These are phyloP conservation scores for Dinochytrium kinnereticum DNA, from an alignment of 371 early-diverging fungal genomes.

Conservation along the genomic window DNA sequence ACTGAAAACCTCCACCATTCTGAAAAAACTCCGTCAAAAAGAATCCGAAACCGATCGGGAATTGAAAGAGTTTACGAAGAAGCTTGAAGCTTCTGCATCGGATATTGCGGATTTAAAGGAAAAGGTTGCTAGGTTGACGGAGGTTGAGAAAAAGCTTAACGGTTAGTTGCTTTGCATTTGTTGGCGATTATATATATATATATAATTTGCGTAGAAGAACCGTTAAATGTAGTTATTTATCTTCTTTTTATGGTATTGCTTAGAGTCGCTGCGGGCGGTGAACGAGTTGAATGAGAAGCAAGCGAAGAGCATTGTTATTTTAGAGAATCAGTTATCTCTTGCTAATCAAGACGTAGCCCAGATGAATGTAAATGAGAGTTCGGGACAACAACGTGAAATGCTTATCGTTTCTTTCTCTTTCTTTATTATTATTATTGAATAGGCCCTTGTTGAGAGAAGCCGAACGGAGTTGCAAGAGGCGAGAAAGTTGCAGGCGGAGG, in stretches of 20 bases:
- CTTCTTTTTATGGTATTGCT: background rate
- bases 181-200: no score
- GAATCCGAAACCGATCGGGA: slow-evolving; percentile 68
- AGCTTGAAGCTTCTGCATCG: slow-evolving; percentile 58
- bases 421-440: background rate
- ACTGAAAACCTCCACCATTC: slow-evolving; percentile 69
- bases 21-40: slow-evolving; percentile 75
- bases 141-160: slow-evolving; percentile 60
- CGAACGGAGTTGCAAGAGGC: slow-evolving; percentile 46
- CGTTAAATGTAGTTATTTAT: background rate
- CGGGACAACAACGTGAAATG: background rate
- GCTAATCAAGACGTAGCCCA: slow-evolving; percentile 52
- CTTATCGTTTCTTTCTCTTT: background rate
- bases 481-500: slow-evolving; percentile 47
- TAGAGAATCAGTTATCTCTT: slow-evolving; percentile 61
- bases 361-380: slow-evolving; percentile 49
- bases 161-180: slow-evolving; percentile 41
- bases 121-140: slow-evolving; percentile 54
- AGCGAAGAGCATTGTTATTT: slow-evolving; percentile 64
- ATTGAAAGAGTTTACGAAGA: slow-evolving; percentile 62
- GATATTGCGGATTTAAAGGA: slow-evolving; percentile 63
- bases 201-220: background rate
- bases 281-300: slow-evolving; percentile 66
- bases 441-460: slow-evolving; percentile 50
- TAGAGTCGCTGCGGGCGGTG: slow-evolving; percentile 60